Evolutionary conservation across 192 early-diverging fungal species (phyloP).

Genomic region (Entophlyctis luteolus): DNA sequence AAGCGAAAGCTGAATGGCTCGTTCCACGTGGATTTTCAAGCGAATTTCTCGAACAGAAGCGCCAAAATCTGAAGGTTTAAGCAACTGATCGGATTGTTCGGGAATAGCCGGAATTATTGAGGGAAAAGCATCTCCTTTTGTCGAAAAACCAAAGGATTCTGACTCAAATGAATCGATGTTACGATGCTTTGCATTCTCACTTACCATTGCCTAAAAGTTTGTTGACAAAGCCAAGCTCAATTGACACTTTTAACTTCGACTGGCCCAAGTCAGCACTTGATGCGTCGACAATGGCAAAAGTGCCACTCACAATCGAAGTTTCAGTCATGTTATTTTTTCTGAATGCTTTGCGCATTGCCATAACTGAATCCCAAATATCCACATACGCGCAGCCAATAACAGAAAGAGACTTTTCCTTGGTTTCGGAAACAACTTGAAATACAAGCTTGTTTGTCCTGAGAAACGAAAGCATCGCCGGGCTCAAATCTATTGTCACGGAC

Average conservation of each 20-base stretch:
- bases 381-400: conserved; percentile 22
- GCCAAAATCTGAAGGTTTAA: no score
- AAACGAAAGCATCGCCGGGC: neutral
- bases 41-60: no score
- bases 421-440: conserved; percentile 5
- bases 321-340: neutral
- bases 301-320: neutral
- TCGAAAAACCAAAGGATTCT: no score
- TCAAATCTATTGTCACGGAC: conserved; percentile 1
- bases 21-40: conserved; percentile 31
- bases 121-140: no score
- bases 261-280: conserved; percentile 19
- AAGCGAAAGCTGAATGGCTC: conserved; percentile 27
- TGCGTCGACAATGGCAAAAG: conserved; percentile 25
- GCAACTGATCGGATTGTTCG: no score
- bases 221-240: no score
- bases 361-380: conserved; percentile 26
- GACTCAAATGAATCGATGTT: no score
- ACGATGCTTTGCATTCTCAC: no score
- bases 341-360: conserved; percentile 5
- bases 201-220: no score
- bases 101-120: no score
- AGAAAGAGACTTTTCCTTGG: neutral
- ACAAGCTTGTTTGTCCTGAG: neutral
- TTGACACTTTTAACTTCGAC: no score